Evolutionary conservation across 352 stramenopile genomes (phyloP), one percentile per base, ranked within the genome.

Genomic region (Globisporangium splendens): DNA sequence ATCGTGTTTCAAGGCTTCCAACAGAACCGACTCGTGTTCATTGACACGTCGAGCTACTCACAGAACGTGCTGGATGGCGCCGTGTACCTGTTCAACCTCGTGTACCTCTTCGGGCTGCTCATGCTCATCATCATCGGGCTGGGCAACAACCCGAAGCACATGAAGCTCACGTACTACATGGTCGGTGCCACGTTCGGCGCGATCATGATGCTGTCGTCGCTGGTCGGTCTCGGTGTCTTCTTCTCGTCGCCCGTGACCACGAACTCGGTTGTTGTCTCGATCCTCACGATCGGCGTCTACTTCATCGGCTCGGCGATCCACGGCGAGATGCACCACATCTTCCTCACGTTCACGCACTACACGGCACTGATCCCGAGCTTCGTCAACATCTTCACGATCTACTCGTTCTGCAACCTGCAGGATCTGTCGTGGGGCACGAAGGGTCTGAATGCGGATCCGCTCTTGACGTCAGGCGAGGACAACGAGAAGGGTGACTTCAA

Each of bases 371-470:
- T 93, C 53, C 88, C 88, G 31, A 93, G 78, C 48, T 95, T 95
- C 49, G 83, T 96, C 35, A 95, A 93, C 66, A 95, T 95, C 50
- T 91, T 95, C 52, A 91, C 81, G 21, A 90, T 96, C 56, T 96
- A 95, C 79, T 93, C 83, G 52, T 95, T 93, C 66, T 95, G 82
- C 58, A 94, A 95, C 71, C 68, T 96, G 28, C 85, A 96, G 33
- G 81, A 96, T 56, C 68, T 96, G 52, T 93, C 81, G 14, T 96
- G 87, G 87, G 87, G 87, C 8, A 96, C 84, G 1, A 92, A 91
- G 50, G 86, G 86, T 0, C 59, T 93, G 1, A 54, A 77, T 28
- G 64, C 82, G 22, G 82, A 90, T 46, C 79, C 81, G n/a, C 49
- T 77, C 15, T 57, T 80, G 46, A 61, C 58, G 2, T 61, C 63